Percentiles rank a stretch among this genome's conserved stretches.
phyloP scores from a whole-genome alignment of 2,329 filamentous ascomycete species.

The Nigrospora sphaerica region DNA sequence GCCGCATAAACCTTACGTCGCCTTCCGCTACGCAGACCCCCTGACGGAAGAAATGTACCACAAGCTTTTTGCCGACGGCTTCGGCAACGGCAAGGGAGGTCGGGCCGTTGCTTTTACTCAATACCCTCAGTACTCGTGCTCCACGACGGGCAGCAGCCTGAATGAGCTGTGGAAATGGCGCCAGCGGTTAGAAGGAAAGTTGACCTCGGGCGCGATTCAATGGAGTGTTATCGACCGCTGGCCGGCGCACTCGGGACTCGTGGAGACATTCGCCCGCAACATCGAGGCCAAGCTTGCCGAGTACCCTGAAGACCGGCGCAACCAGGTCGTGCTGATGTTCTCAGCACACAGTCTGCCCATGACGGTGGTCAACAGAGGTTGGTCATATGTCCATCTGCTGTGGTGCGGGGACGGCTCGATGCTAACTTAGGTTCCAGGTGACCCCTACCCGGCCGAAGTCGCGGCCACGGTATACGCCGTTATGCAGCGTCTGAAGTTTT shows the following conservation, averaged over 20 bases:
- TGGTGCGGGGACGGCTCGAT: too few relatives aligned
- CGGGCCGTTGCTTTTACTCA: conserved; percentile 95
- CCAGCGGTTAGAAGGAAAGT: conserved; percentile 76
- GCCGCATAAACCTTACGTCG: conserved; percentile 94
- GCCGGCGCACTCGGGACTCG: conserved; percentile 84
- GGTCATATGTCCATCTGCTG: conserved; percentile 7
- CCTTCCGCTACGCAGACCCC: conserved; percentile 90
- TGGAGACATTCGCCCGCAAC: conserved; percentile 88
- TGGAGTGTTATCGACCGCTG: conserved; percentile 99
- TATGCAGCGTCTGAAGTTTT: conserved; percentile 84
- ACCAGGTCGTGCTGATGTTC: conserved; percentile 81
- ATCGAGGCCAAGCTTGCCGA: conserved; percentile 79
- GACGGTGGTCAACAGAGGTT: conserved; percentile 90
- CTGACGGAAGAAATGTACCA: conserved; percentile 92
- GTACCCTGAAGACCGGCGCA: conserved; percentile 75
- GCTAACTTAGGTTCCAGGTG: conserved; percentile 46
- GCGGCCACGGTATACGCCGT: conserved; percentile 93
- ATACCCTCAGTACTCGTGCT: conserved; percentile 97
- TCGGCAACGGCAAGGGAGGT: conserved; percentile 83
- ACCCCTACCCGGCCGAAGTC: conserved; percentile 92
- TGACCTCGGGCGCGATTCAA: conserved; percentile 63
- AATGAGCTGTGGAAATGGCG: conserved; percentile 99
- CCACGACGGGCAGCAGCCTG: conserved; percentile 89
- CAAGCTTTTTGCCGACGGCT: conserved; percentile 76
- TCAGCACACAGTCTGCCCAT: conserved; percentile 95